Evolutionary conservation across 169 alveolate species (phyloP).

Genomic region (Plasmodium fragile): DNA sequence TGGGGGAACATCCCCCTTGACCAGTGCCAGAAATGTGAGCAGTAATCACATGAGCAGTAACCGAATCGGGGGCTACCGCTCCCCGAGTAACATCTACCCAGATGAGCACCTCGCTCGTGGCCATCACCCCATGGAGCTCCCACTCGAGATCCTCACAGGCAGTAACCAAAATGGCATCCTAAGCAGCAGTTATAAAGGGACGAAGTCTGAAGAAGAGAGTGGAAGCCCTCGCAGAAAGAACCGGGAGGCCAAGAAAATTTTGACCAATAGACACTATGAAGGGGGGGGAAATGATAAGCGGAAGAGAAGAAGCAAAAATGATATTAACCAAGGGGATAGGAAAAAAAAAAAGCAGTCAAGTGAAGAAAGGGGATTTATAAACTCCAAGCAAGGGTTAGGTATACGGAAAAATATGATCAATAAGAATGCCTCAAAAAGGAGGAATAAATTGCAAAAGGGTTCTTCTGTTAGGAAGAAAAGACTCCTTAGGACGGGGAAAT

Average conservation of each 20-base stretch:
- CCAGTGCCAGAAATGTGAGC: background rate
- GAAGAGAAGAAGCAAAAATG: background rate
- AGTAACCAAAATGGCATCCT: background rate
- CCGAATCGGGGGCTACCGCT: background rate
- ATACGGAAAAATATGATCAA: background rate
- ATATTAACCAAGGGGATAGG: background rate
- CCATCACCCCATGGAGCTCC: background rate
- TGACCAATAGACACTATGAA: background rate
- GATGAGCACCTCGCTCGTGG: background rate
- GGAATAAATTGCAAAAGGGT: background rate
- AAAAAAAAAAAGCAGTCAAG: background rate
- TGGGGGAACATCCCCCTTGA: background rate
- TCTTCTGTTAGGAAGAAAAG: background rate
- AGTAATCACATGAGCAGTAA: background rate
- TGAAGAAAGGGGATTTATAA: background rate
- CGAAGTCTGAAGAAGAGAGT: background rate
- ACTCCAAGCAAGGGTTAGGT: background rate
- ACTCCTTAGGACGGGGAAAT: background rate
- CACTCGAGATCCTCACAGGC: background rate
- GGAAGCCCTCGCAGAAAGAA: background rate
- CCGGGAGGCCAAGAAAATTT: background rate
- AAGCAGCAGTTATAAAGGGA: background rate
- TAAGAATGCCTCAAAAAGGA: background rate
- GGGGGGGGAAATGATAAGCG: background rate
- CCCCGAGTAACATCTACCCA: background rate